Evolutionary conservation across 176 grass and related monocot genomes (phyloP), one percentile per base, ranked within the genome.

Genomic region (Bromus sterilis): DNA sequence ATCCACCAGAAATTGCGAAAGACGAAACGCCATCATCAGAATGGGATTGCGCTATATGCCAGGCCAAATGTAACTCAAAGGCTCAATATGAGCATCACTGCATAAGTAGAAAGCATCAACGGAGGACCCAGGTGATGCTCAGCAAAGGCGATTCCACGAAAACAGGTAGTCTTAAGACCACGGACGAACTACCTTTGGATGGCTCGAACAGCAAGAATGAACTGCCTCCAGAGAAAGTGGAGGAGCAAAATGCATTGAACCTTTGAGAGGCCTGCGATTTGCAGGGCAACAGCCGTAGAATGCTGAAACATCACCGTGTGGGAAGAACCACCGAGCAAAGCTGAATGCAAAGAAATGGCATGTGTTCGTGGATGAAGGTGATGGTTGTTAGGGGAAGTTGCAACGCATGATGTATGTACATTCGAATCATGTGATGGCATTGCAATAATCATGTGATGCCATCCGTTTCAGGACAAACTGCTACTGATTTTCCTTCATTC

Each of bases 41-140:
- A 28, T 81, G 77, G 71, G 14, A 30, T 4, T 77, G 87, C 4
- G 13, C 7, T 34, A 41, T 62, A 7, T 85, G 87, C 66, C 60
- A 76, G 9, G 82, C 61, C 25, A 76, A 76, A 70, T 89, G 82
- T 21, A 76, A 60, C 13, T 69, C 76, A 16, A 71, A 9, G 53
- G 44, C 29, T 79, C 75, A 80, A 2, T 67, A 79, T 51, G 67
- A 75, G 67, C 53, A 66, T 37, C 81, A 88, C 86, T 75, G 75
- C 58, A 37, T 30, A 9, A 9, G 46, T 67, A 79, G 6, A 62
- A 64, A 48, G 59, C 86, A 88, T 40, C 55, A 56, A 26, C 32
- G 62, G 57, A 73, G 72, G 74, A 13, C 55, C 25, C 20, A 83
- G 37, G 74, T 48, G 58, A 32, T 87, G 11, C 66, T n/a, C 1